phyloP scores from a whole-genome alignment of 371 early-diverging fungal species.

The Cokeromyces recurvatus region DNA sequence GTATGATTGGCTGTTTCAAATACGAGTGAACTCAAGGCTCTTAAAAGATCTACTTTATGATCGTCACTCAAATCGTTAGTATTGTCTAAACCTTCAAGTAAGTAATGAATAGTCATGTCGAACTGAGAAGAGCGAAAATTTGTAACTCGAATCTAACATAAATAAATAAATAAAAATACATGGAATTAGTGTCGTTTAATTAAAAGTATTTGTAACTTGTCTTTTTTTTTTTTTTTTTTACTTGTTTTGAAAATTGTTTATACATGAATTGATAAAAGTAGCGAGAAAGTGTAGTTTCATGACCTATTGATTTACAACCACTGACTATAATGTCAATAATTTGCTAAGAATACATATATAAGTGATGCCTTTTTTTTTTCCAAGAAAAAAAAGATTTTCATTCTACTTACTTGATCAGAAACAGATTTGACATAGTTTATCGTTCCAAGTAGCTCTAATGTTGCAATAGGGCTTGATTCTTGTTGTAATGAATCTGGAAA shows the following conservation, averaged over 20 bases:
- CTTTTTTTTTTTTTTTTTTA: constrained; percentile 1
- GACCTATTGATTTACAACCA: constrained; percentile 32
- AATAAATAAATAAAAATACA: not conserved
- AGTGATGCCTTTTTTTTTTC: not conserved
- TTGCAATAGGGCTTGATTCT: not conserved
- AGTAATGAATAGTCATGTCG: constrained; percentile 23
- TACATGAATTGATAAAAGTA: constrained; percentile 44
- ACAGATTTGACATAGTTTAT: constrained; percentile 13
- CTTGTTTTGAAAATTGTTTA: constrained; percentile 43
- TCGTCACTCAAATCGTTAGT: constrained; percentile 1
- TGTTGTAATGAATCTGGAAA: not conserved
- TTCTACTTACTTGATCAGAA: constrained; percentile 10
- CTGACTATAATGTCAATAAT: constrained; percentile 36
- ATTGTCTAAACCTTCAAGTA: constrained; percentile 31
- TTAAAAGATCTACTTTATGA: constrained; percentile 36
- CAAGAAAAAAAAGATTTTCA: no score
- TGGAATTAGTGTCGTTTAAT: no score
- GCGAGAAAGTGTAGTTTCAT: constrained; percentile 23
- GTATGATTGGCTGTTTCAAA: constrained; percentile 40
- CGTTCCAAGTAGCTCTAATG: not conserved
- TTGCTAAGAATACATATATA: constrained; percentile 19
- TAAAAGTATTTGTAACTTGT: no score
- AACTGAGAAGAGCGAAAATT: constrained; percentile 33
- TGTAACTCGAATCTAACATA: constrained; percentile 26
- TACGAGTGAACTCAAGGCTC: constrained; percentile 44